These are phyloP conservation scores for Curvularia sp. DNA, from an alignment of 2,329 filamentous ascomycete genomes.

Conservation along the genomic window DNA sequence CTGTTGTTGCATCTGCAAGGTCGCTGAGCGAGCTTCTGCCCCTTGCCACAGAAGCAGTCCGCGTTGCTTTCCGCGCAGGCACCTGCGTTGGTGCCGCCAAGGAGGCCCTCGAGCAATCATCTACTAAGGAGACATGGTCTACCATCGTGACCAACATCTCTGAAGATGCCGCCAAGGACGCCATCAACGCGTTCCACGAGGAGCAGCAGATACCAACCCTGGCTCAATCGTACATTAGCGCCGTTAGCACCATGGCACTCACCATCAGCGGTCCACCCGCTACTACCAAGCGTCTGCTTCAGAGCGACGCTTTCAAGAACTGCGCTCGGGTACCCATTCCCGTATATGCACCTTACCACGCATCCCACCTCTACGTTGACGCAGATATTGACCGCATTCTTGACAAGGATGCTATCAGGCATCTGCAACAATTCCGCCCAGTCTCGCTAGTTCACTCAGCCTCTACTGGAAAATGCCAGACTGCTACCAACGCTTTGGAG, in stretches of 20 bases:
- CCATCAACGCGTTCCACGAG: conserved; percentile 65
- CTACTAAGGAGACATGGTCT: conserved; percentile 69
- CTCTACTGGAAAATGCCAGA: conserved; percentile 55
- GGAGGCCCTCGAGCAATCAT: conserved; percentile 59
- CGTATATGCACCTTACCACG: conserved; percentile 66
- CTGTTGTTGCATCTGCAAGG: conserved; percentile 68
- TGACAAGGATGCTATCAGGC: conserved; percentile 47
- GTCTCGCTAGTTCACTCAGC: conserved; percentile 57
- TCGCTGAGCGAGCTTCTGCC: conserved; percentile 68
- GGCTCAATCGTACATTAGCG: conserved; percentile 63
- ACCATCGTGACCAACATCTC: conserved; percentile 66
- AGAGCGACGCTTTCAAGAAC: conserved; percentile 57
- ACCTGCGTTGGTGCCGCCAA: conserved; percentile 53
- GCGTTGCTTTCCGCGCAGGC: conserved; percentile 71
- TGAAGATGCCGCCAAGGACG: conserved; percentile 59
- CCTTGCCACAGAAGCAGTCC: conserved; percentile 68
- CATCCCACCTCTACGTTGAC: conserved; percentile 60
- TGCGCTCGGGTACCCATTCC: conserved; percentile 61
- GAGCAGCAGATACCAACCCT: conserved; percentile 59
- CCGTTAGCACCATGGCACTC: conserved; percentile 64
- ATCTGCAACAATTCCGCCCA: conserved; percentile 54
- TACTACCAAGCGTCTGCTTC: conserved; percentile 60
- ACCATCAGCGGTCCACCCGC: conserved; percentile 66
- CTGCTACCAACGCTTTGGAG: conserved; percentile 55
- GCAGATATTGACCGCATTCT: conserved; percentile 62